These are phyloP conservation scores for Antrodiella citrinella DNA, from an alignment of 768 basidiomycete species.

Conservation along the genomic window DNA sequence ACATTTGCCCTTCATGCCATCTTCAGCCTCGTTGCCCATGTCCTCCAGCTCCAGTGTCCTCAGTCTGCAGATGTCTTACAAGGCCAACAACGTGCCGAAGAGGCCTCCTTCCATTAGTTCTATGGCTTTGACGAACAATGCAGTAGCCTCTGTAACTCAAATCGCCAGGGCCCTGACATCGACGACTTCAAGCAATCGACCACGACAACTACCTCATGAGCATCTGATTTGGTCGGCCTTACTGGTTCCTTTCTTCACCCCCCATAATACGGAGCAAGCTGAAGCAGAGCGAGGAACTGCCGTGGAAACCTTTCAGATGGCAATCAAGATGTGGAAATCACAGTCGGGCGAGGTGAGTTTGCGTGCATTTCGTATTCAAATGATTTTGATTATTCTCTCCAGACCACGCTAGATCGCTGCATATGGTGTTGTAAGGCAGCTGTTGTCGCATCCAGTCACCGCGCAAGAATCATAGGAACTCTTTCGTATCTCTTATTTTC, in stretches of 20 bases:
- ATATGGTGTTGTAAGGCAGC: constrained; percentile 69
- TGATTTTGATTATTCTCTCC: no score
- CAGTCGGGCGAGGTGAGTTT: constrained; percentile 49
- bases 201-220: constrained; percentile 45
- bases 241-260: constrained; percentile 44
- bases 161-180: constrained; percentile 28
- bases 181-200: constrained; percentile 19
- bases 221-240: constrained; percentile 49
- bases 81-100: constrained; percentile 27
- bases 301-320: constrained; percentile 53
- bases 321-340: constrained; percentile 47
- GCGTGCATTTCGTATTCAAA: no score
- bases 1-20: constrained; percentile 20
- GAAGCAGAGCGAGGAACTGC: constrained; percentile 50
- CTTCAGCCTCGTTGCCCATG: constrained; percentile 11
- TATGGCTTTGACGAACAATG: constrained; percentile 18
- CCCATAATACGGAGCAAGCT: constrained; percentile 11
- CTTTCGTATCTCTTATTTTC: constrained; percentile 39
- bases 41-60: constrained; percentile 9
- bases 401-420: constrained; percentile 52
- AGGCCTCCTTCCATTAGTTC: constrained; percentile 38
- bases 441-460: constrained; percentile 31
- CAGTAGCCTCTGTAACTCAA: constrained; percentile 34
- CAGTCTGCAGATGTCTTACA: constrained; percentile 16
- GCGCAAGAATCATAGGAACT: constrained; percentile 41